Evolutionary conservation across 1,284 basidiomycete genomes (phyloP).

Genomic region (Chondrostereum purpureum): DNA sequence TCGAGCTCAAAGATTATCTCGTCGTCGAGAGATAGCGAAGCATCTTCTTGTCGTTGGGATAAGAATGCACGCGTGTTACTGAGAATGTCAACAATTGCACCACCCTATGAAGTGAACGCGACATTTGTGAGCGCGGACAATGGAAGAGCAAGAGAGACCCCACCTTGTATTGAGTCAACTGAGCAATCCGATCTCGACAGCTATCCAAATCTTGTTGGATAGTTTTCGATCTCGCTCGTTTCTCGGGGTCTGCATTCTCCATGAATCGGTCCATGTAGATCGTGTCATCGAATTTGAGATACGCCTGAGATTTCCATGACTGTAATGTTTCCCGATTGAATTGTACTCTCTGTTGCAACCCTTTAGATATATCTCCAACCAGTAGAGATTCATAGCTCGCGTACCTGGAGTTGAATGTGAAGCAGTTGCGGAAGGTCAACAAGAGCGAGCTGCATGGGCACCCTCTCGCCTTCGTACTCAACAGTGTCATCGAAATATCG

Average conservation of each 20-base stretch:
- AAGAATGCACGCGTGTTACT: constrained; percentile 51
- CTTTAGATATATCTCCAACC: too few relatives aligned
- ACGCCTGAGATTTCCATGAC: constrained; percentile 94
- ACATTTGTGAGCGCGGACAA: not conserved
- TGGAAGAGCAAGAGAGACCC: constrained; percentile 17
- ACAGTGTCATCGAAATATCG: constrained; percentile 90
- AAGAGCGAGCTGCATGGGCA: constrained; percentile 83
- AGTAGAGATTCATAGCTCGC: constrained; percentile 17
- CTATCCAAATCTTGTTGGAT: constrained; percentile 62
- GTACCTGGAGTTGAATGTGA: constrained; percentile 91
- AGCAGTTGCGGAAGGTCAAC: constrained; percentile 85
- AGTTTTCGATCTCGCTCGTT: constrained; percentile 63
- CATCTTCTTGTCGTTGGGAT: constrained; percentile 32
- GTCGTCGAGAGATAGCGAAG: constrained; percentile 44
- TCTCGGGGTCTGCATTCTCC: constrained; percentile 64
- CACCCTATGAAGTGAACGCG: constrained; percentile 34
- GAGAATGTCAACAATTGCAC: constrained; percentile 49
- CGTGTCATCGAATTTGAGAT: constrained; percentile 84
- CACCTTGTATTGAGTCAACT: constrained; percentile 67
- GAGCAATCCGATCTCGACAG: constrained; percentile 59
- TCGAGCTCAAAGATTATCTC: constrained; percentile 44
- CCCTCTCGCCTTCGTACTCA: constrained; percentile 83
- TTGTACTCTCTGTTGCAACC: constrained; percentile 75
- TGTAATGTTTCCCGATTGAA: constrained; percentile 88
- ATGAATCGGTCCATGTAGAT: constrained; percentile 92